Percentiles rank a stretch among this genome's conserved stretches.
phyloP scores from a whole-genome alignment of 306 rosid genomes.

The Gleditsia sinensis region DNA sequence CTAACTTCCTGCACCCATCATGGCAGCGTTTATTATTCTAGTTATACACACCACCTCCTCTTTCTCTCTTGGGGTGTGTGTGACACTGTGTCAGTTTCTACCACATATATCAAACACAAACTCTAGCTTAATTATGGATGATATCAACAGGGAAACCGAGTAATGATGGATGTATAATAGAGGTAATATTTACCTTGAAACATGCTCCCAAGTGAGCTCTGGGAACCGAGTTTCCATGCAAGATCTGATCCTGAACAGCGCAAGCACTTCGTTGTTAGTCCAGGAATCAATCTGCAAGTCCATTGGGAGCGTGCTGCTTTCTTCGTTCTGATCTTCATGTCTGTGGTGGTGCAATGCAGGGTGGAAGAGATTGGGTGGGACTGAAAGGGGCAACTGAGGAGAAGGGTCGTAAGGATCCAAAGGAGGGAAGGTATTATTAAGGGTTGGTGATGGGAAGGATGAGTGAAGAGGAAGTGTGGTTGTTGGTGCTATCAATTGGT shows the following conservation, averaged over 20 bases:
- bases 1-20: constrained; percentile 68
- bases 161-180: too few species aligned
- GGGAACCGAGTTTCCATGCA: constrained; percentile 74
- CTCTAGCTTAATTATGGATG: too few species aligned
- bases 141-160: too few species aligned
- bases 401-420: constrained; percentile 34
- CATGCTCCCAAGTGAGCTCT: constrained; percentile 83
- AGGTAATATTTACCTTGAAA: constrained; percentile 81
- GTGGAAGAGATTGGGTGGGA: constrained; percentile 37
- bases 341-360: constrained; percentile 40
- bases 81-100: too few species aligned
- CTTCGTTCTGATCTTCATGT: constrained; percentile 7
- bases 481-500: constrained; percentile 74
- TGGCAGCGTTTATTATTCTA: neutral
- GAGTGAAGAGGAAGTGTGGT: constrained; percentile 49
- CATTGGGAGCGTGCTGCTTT: constrained; percentile 11
- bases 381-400: constrained; percentile 29
- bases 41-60: neutral
- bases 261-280: constrained; percentile 70
- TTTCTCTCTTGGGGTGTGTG: too few species aligned
- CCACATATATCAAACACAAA: too few species aligned
- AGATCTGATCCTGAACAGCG: constrained; percentile 86
- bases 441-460: constrained; percentile 43
- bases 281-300: constrained; percentile 52
- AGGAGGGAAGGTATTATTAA: constrained; percentile 28